These are phyloP conservation scores for Sclerotinia sclerotiorum DNA, from an alignment of 2,329 filamentous ascomycete species.

Conservation along the genomic window DNA sequence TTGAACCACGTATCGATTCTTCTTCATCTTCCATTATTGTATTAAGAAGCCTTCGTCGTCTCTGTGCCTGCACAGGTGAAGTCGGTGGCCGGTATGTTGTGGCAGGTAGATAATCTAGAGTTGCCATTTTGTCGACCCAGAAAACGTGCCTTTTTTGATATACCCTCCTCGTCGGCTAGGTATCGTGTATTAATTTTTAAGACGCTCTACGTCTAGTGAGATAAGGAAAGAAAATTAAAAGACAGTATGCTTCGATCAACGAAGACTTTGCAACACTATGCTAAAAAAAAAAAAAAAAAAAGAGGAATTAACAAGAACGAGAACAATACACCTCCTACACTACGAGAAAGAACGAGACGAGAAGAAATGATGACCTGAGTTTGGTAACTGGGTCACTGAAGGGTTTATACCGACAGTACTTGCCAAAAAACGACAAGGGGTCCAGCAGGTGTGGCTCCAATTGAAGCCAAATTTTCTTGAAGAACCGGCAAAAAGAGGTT, in stretches of 20 bases:
- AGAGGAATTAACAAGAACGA: conserved; percentile 26
- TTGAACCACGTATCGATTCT: conserved; percentile 35
- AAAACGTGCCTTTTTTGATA: conserved; percentile 28
- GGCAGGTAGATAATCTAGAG: conserved; percentile 47
- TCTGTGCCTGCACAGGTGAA: conserved; percentile 51
- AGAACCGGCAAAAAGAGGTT: conserved; percentile 21
- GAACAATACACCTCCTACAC: conserved; percentile 20
- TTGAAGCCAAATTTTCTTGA: conserved; percentile 15
- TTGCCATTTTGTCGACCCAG: conserved; percentile 37
- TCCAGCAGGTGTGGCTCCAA: conserved; percentile 7
- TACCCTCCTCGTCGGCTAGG: conserved; percentile 27
- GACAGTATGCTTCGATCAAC: conserved; percentile 43
- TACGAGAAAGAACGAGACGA: conserved; percentile 19
- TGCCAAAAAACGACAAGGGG: conserved; percentile 13
- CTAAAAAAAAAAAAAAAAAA: conserved; percentile 11
- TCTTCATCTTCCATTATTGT: conserved; percentile 60
- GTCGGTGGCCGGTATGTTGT: conserved; percentile 51
- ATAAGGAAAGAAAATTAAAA: conserved; percentile 37
- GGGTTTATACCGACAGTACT: conserved; percentile 22
- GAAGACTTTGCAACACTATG: conserved; percentile 38
- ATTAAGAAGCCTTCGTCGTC: conserved; percentile 58
- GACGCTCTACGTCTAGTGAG: conserved; percentile 37
- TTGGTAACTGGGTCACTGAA: conserved; percentile 15
- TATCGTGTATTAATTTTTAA: conserved; percentile 28
- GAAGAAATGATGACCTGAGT: conserved; percentile 7